Conservation (phyloP, 106 monocot species). For the Dendrobium huoshanense region DNA sequence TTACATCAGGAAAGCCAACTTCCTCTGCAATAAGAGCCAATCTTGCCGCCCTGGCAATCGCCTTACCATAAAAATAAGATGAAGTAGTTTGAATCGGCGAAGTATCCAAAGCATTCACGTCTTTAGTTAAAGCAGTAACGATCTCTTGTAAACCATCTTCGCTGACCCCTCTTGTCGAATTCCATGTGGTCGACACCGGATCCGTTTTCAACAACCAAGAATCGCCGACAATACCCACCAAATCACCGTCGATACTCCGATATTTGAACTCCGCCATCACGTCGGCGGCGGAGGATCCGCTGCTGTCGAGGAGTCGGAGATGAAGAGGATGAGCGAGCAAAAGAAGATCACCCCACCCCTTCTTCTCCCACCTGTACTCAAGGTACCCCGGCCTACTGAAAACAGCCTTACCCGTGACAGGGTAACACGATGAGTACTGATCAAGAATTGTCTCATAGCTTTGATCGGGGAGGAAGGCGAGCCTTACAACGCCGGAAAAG, state of each 20-base stretch:
- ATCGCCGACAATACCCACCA: slow-evolving; percentile 79
- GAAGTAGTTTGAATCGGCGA: slow-evolving; percentile 43
- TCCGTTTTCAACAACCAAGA: slow-evolving; percentile 67
- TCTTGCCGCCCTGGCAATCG: slow-evolving; percentile 71
- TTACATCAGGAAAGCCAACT: slow-evolving; percentile 44
- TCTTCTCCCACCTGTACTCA: slow-evolving; percentile 74
- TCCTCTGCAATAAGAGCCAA: slow-evolving; percentile 79
- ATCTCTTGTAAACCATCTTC: slow-evolving; percentile 52
- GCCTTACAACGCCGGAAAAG: slow-evolving; percentile 53
- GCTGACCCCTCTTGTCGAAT: slow-evolving; percentile 52
- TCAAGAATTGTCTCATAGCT: slow-evolving; percentile 57
- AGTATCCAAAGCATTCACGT: slow-evolving; percentile 33
- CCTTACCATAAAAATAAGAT: slow-evolving; percentile 94
- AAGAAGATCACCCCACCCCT: slow-evolving; percentile 75
- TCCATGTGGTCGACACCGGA: slow-evolving; percentile 60
- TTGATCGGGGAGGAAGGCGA: slow-evolving; percentile 49
- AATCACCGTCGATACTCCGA: slow-evolving; percentile 75
- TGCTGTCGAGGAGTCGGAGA: slow-evolving; percentile 36
- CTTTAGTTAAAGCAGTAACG: slow-evolving; percentile 45
- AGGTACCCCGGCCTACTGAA: slow-evolving; percentile 45
- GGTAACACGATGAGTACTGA: slow-evolving; percentile 64
- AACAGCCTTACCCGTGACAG: slow-evolving; percentile 62
- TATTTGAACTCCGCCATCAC: slow-evolving; percentile 55
- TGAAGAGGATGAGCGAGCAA: slow-evolving; percentile 89
- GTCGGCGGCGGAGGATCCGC: slow-evolving; percentile 13